Base-by-base conservation (phyloP, 208 protist species). In the Leptomonas pyrrhocoris region DNA sequence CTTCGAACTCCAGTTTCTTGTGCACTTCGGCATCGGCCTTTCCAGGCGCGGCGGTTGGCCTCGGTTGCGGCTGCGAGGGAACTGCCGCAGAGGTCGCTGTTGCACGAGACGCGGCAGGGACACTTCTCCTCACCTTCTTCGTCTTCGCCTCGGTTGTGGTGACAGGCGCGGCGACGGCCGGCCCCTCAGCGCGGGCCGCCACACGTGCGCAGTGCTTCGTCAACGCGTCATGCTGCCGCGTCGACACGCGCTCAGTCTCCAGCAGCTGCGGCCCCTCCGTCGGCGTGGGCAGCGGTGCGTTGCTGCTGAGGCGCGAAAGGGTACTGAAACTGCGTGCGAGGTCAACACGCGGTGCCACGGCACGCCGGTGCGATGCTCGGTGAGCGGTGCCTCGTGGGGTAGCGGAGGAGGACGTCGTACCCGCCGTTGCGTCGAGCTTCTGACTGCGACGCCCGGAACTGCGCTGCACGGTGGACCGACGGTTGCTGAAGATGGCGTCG, bases 131-230 rank as follows among this genome's bases (percentile, higher is more conserved):
- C 28, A 27, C 40, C 28, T 45, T 48, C 13, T 7, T 56, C 31
- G 21, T 21, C 46, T 63, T 73, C 27, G 49, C 36, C 28, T 45
- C 48, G 38, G 50, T 43, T n/a, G 13, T 45, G 21, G 43, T 38
- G 34, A 9, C 34, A 38, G 34, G 34, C 34, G 34, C 13, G 13
- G 36, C 40, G 27, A 50, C 58, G 18, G 50, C 27, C 23, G 50
- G 21, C 19, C 25, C 49, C 25, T 58, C 64, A 21, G 40, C 53
- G 21, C 65, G 18, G n/a, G 65, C 46, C 57, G 76, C 65, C 30
- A 81, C 60, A 23, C 76, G 65, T 16, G 76, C 67, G 40, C 76
- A 81, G 71, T 81, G 76, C 57, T 81, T 81, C 50, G 71, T 25
- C 48, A 84, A 68, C 46, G 74, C 79, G 40, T 80, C 68, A 43